Percentiles rank a stretch among this genome's conserved stretches.
These are phyloP conservation scores for Cyberlindnera maritima DNA, from an alignment of 805 yeast species.

Conservation along the genomic window DNA sequence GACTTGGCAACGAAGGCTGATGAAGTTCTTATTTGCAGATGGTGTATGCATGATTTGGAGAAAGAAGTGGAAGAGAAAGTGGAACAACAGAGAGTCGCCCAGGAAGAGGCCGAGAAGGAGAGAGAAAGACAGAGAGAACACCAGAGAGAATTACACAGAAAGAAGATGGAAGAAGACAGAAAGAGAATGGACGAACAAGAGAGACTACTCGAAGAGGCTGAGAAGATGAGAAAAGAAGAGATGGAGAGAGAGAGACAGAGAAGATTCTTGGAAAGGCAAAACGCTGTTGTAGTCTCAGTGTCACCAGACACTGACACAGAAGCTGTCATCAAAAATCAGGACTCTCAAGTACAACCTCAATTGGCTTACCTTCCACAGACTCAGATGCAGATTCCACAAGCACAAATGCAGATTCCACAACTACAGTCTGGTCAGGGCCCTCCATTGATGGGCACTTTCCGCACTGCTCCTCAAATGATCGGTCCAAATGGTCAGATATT, in stretches of 20 bases:
- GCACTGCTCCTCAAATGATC: neutral
- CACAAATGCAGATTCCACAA: slow-evolving; percentile 1
- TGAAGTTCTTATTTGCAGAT: slow-evolving; percentile 28
- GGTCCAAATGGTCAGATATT: neutral
- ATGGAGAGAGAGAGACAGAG: slow-evolving; percentile 24
- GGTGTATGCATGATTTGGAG: slow-evolving; percentile 29
- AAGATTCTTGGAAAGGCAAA: slow-evolving; percentile 18
- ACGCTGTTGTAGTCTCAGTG: neutral
- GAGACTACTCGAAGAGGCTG: slow-evolving; percentile 20
- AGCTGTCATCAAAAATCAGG: neutral
- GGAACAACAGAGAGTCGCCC: slow-evolving; percentile 21
- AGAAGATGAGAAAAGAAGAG: slow-evolving; percentile 26
- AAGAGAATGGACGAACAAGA: slow-evolving; percentile 21
- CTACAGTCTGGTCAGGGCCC: slow-evolving; percentile 1
- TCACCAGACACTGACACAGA: neutral
- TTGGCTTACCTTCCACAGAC: neutral
- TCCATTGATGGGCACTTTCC: slow-evolving; percentile 10
- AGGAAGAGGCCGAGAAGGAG: slow-evolving; percentile 22
- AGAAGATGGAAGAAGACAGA: slow-evolving; percentile 18
- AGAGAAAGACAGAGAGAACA: slow-evolving; percentile 24
- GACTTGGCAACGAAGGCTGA: slow-evolving; percentile 25
- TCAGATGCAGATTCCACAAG: slow-evolving; percentile 1
- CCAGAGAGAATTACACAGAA: slow-evolving; percentile 16
- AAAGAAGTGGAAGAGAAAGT: slow-evolving; percentile 19
- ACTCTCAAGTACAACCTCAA: neutral